Conservation (phyloP, 2,329 filamentous ascomycete species). For the Epichloe scottii region DNA sequence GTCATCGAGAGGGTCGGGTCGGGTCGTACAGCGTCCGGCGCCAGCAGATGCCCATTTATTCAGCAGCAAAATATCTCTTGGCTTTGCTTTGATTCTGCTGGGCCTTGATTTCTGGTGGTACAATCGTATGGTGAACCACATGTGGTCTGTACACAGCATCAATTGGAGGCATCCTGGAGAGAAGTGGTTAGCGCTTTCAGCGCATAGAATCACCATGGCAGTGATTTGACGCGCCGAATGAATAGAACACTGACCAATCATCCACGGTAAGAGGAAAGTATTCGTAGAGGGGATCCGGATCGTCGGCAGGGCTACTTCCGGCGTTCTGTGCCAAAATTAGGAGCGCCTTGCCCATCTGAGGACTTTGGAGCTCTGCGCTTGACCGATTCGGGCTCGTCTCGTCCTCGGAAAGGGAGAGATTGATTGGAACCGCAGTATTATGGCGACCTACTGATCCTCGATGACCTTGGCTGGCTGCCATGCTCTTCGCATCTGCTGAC, state of each 20-base stretch:
- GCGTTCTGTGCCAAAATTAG: slow-evolving; percentile 21
- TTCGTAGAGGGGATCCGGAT: slow-evolving; percentile 77
- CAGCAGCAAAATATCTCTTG: slow-evolving; percentile 61
- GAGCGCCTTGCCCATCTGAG: slow-evolving; percentile 30
- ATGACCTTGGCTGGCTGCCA: slow-evolving; percentile 8
- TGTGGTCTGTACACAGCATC: slow-evolving; percentile 86
- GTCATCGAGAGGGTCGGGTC: background rate
- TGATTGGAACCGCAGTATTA: slow-evolving; percentile 29
- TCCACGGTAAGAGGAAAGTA: slow-evolving; percentile 88
- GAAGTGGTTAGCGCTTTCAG: background rate
- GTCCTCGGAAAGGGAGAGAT: slow-evolving; percentile 46
- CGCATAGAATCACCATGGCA: background rate
- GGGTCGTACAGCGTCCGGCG: background rate
- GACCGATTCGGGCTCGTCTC: slow-evolving; percentile 44
- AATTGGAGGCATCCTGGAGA: slow-evolving; percentile 62
- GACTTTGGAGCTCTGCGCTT: slow-evolving; percentile 38
- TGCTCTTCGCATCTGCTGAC: slow-evolving; percentile 23
- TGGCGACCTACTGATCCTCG: slow-evolving; percentile 15
- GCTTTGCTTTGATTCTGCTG: slow-evolving; percentile 52
- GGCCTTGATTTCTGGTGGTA: slow-evolving; percentile 58
- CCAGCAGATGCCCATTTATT: slow-evolving; percentile 23
- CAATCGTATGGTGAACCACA: slow-evolving; percentile 77
- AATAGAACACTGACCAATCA: slow-evolving; percentile 49
- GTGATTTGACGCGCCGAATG: background rate
- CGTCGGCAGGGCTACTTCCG: slow-evolving; percentile 56